Evolutionary conservation across 179 eudicot genomes (phyloP), one percentile per base, ranked within the genome.

Genomic region (Actinidia polygama): DNA sequence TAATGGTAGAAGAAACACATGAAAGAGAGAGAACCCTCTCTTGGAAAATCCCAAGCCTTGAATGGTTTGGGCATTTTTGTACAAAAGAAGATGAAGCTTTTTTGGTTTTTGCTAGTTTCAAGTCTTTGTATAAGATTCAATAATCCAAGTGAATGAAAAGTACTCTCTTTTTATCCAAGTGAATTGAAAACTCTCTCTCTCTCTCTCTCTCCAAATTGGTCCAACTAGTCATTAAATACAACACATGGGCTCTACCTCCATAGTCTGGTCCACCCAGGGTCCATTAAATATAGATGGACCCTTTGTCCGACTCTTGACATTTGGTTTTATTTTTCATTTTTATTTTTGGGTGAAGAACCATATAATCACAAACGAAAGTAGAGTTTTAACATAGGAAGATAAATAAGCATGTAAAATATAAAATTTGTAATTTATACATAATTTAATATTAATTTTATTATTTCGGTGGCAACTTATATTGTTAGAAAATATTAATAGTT

Each of bases 21-120:
- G 83, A 62, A 71, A 75, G 78, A 83, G 84, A 88, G 84, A 88
- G 79, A 85, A 94, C 98, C 98, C 98, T 92, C 92, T 89, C 85
- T 93, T 54, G 83, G 75, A 63, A 81, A 78, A 79, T 78, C 83
- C 93, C 88, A 80, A 77, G 59, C 67, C 82, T 72, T 75, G 66
- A 75, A 80, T 78, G 77, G 23, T 58, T 82, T 83, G 90, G 91
- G 87, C 85, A 77, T 85, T 92, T 89, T 91, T 92, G 89, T 89
- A 88, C 82, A 87, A 88, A 88, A 92, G 93, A 87, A 88, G 93
- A 89, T 83, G 93, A 85, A 92, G 95, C 94, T 89, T 90, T 30
- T 87, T 84, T 80, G 63, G 81, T 70, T 73, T 50, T 74, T 30
- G 36, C 55, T 72, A n/a, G 77, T 75, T 80, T 64, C 21, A n/a